Percentiles rank a stretch among this genome's conserved stretches.
Evolutionary conservation across 352 stramenopile genomes (phyloP).

Genomic region (Thraustochytrium sp.): DNA sequence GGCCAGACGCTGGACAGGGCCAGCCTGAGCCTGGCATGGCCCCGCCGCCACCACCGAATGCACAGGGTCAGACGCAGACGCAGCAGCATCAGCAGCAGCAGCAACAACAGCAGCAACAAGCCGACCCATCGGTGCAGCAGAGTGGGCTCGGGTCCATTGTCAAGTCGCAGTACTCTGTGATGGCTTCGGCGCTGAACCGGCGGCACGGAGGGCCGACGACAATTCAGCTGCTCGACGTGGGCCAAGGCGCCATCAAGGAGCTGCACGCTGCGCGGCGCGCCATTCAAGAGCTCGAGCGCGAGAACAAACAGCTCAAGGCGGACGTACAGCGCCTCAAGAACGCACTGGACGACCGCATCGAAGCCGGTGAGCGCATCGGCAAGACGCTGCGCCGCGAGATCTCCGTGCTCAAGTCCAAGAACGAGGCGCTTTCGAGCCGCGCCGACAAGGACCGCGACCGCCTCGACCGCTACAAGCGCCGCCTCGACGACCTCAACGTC

Average conservation of each 20-base stretch:
- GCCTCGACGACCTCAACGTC: neutral
- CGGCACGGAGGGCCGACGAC: neutral
- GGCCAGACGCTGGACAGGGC: too few species aligned
- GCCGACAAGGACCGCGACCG: neutral
- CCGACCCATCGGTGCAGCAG: too few species aligned
- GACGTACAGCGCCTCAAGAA: neutral
- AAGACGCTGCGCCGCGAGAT: neutral
- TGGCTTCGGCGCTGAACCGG: neutral
- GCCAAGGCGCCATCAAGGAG: slow-evolving; percentile 7
- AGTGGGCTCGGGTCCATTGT: neutral
- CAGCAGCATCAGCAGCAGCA: too few species aligned
- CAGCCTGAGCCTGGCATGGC: too few species aligned
- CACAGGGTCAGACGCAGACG: too few species aligned
- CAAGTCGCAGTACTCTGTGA: neutral
- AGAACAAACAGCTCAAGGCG: slow-evolving; percentile 10
- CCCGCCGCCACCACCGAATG: too few species aligned
- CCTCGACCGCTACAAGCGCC: neutral
- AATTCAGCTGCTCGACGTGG: neutral
- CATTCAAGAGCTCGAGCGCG: neutral
- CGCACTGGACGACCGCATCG: neutral
- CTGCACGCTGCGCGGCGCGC: neutral
- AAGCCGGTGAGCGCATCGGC: neutral
- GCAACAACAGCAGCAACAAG: too few species aligned
- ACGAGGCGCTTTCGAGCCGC: neutral
- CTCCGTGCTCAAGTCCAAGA: neutral